Conservation (phyloP, 805 yeast genomes). For the Metschnikowia chrysomelidarum region DNA sequence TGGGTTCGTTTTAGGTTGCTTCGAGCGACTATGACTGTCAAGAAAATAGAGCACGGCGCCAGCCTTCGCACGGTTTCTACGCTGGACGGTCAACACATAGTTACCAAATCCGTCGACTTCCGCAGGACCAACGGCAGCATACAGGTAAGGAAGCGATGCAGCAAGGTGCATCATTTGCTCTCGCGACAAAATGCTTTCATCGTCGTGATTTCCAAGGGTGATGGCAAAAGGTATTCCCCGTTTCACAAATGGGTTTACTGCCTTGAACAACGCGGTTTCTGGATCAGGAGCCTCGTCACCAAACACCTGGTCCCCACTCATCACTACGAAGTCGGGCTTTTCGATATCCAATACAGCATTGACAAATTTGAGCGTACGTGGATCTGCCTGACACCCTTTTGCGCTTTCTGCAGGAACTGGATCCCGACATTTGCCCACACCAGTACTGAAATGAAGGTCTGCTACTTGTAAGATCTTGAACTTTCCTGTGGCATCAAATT, state of each 20-base stretch:
- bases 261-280: slow-evolving; percentile 77
- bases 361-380: slow-evolving; percentile 61
- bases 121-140: slow-evolving; percentile 61
- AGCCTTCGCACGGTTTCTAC: slow-evolving; percentile 30
- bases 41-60: slow-evolving; percentile 68
- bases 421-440: slow-evolving; percentile 76
- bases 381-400: slow-evolving; percentile 73
- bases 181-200: slow-evolving; percentile 71
- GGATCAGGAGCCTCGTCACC: slow-evolving; percentile 81
- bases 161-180: slow-evolving; percentile 58
- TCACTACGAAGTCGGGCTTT: slow-evolving; percentile 77
- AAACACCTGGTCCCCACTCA: slow-evolving; percentile 90
- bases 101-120: slow-evolving; percentile 83
- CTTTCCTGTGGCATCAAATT: slow-evolving; percentile 41
- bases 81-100: slow-evolving; percentile 52
- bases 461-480: slow-evolving; percentile 87
- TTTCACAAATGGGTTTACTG: slow-evolving; percentile 62
- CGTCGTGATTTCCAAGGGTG: slow-evolving; percentile 92
- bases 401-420: slow-evolving; percentile 53
- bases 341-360: slow-evolving; percentile 66
- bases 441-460: slow-evolving; percentile 88
- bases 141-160: slow-evolving; percentile 61
- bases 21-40: slow-evolving; percentile 80
- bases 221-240: slow-evolving; percentile 80
- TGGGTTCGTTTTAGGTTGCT: slow-evolving; percentile 59